These are phyloP conservation scores for Moniliophthora roreri DNA, from an alignment of 1,284 basidiomycete genomes.

Conservation along the genomic window DNA sequence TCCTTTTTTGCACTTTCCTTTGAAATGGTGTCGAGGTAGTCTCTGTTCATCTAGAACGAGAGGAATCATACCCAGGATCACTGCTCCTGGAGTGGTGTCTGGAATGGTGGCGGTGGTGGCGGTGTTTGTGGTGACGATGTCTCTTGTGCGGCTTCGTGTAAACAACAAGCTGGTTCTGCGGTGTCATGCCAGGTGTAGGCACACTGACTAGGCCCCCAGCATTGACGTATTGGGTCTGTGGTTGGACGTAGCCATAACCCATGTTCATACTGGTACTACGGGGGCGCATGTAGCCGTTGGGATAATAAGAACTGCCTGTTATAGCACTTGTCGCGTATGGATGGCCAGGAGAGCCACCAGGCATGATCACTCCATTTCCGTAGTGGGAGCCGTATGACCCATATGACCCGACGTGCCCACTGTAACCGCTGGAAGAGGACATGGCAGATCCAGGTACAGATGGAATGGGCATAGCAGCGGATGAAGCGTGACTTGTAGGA, in stretches of 20 bases:
- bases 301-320: background rate
- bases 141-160: slow-evolving; percentile 29
- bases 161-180: slow-evolving; percentile 32
- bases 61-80: no score
- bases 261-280: slow-evolving; percentile 12
- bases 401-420: slow-evolving; percentile 22
- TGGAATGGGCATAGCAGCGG: slow-evolving; percentile 22
- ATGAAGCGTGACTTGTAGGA: slow-evolving; percentile 13
- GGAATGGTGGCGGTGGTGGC: slow-evolving; percentile 24
- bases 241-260: slow-evolving; percentile 7
- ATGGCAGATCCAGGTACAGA: slow-evolving; percentile 20
- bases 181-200: slow-evolving; percentile 9
- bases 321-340: background rate
- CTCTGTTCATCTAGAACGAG: background rate
- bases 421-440: slow-evolving; percentile 17
- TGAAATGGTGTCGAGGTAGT: no score
- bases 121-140: slow-evolving; percentile 11
- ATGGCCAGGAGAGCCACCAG: background rate
- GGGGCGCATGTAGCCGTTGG: slow-evolving; percentile 6
- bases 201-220: slow-evolving; percentile 8
- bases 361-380: slow-evolving; percentile 12
- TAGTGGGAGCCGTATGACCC: slow-evolving; percentile 22
- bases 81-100: slow-evolving; percentile 30
- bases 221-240: slow-evolving; percentile 14
- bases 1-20: no score